These are phyloP conservation scores for Evernia prunastri DNA, from an alignment of 495 filamentous ascomycete genomes.

Conservation along the genomic window DNA sequence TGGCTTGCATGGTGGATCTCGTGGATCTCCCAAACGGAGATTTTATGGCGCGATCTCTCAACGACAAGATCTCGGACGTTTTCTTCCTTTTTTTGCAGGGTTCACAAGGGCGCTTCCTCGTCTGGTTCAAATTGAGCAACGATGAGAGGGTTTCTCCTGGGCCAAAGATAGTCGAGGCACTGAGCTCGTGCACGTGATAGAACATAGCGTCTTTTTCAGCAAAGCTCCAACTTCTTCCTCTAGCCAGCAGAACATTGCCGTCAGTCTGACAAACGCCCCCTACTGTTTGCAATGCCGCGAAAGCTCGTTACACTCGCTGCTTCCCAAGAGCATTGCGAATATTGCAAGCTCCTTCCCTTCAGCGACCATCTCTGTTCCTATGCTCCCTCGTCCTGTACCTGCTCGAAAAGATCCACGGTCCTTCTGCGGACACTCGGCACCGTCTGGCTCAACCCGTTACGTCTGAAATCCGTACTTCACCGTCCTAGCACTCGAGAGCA, in stretches of 20 bases:
- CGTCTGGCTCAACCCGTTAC: not conserved
- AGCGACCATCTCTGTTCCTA: not conserved
- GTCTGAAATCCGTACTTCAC: not conserved
- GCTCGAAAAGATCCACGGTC: not conserved
- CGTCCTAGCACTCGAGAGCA: conserved; percentile 1
- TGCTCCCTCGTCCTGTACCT: conserved; percentile 5
- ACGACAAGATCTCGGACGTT: not conserved
- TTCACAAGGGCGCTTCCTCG: not conserved
- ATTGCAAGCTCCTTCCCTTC: not conserved
- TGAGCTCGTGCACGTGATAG: not conserved
- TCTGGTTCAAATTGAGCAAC: not conserved
- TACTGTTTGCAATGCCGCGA: not conserved
- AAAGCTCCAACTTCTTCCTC: not conserved
- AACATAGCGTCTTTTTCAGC: not conserved
- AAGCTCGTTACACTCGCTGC: not conserved
- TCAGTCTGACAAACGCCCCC: not conserved
- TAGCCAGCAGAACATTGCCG: not conserved
- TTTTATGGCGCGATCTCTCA: not conserved
- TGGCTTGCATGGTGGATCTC: not conserved
- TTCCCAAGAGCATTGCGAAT: not conserved
- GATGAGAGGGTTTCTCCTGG: not conserved
- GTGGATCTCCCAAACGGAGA: not conserved
- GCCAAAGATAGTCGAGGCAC: not conserved
- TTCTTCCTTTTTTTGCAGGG: not conserved
- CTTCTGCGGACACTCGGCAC: conserved; percentile 1